These are phyloP conservation scores for Pestalotiopsis sp. DNA, from an alignment of 2,329 filamentous ascomycete species.

Conservation along the genomic window DNA sequence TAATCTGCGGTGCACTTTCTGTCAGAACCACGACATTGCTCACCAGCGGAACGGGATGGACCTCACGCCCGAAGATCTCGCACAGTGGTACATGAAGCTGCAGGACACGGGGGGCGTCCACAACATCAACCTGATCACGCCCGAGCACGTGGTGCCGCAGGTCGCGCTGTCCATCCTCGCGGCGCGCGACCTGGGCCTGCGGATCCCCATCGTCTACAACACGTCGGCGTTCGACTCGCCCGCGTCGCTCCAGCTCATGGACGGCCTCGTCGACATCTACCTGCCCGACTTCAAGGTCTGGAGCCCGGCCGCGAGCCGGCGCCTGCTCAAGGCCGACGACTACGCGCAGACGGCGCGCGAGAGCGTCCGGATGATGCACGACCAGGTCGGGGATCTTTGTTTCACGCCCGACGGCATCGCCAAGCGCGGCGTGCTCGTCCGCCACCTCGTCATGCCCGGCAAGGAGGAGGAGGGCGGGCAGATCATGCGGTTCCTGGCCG, in stretches of 20 bases:
- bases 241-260: slow-evolving; percentile 70
- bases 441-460: slow-evolving; percentile 85
- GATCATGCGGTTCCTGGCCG: slow-evolving; percentile 77
- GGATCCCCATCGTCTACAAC: slow-evolving; percentile 80
- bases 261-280: slow-evolving; percentile 83
- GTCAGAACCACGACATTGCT: slow-evolving; percentile 82
- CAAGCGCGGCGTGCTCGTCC: slow-evolving; percentile 72
- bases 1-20: slow-evolving; percentile 74
- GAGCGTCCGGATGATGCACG: slow-evolving; percentile 79
- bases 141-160: slow-evolving; percentile 85
- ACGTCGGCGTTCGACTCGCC: slow-evolving; percentile 80
- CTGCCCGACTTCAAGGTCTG: slow-evolving; percentile 89
- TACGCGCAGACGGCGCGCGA: slow-evolving; percentile 74
- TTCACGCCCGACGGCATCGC: slow-evolving; percentile 83
- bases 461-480: slow-evolving; percentile 71
- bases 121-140: slow-evolving; percentile 87
- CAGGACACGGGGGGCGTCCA: slow-evolving; percentile 81
- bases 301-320: slow-evolving; percentile 64
- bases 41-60: slow-evolving; percentile 82
- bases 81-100: slow-evolving; percentile 80
- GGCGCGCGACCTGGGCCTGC: slow-evolving; percentile 69
- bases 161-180: slow-evolving; percentile 76
- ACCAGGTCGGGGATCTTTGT: slow-evolving; percentile 79
- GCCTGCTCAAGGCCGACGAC: slow-evolving; percentile 77
- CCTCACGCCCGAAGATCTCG: slow-evolving; percentile 76